phyloP scores from a whole-genome alignment of 495 filamentous ascomycete species.

The Neurospora sp. region DNA sequence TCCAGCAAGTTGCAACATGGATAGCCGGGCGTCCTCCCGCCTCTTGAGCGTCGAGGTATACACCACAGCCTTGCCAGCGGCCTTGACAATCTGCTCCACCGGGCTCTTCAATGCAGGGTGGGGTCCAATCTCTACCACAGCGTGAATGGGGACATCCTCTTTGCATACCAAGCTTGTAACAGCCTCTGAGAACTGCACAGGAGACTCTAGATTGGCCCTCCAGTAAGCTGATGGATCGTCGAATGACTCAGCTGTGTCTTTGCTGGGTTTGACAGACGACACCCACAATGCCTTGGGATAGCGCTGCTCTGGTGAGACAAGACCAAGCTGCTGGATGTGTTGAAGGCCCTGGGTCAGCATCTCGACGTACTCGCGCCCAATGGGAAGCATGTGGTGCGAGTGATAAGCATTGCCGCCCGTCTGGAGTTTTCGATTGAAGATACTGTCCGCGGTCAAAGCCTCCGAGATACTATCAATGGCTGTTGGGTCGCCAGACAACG shows the following conservation, averaged over 20 bases:
- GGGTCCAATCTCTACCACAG: constrained; percentile 44
- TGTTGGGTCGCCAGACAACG: constrained; percentile 26
- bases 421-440: constrained; percentile 32
- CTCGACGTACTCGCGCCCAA: constrained; percentile 23
- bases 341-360: constrained; percentile 11
- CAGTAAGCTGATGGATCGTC: constrained; percentile 26
- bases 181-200: constrained; percentile 36
- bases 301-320: constrained; percentile 15
- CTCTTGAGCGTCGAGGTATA: constrained; percentile 30
- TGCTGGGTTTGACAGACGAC: no score
- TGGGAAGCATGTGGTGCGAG: constrained; percentile 36
- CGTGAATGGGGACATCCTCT: neutral
- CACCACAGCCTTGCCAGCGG: constrained; percentile 8
- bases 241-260: no score
- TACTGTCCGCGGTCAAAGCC: constrained; percentile 15
- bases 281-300: constrained; percentile 7
- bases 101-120: constrained; percentile 43
- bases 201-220: constrained; percentile 36
- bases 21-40: constrained; percentile 21
- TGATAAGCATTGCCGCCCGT: constrained; percentile 41
- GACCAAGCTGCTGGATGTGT: constrained; percentile 16
- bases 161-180: constrained; percentile 4
- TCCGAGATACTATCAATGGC: constrained; percentile 21
- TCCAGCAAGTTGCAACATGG: constrained; percentile 26
- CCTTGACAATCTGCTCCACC: constrained; percentile 27